Evolutionary conservation across 2,329 filamentous ascomycete species (phyloP), one percentile per base, ranked within the genome.

Genomic region (Exophiala sp.): DNA sequence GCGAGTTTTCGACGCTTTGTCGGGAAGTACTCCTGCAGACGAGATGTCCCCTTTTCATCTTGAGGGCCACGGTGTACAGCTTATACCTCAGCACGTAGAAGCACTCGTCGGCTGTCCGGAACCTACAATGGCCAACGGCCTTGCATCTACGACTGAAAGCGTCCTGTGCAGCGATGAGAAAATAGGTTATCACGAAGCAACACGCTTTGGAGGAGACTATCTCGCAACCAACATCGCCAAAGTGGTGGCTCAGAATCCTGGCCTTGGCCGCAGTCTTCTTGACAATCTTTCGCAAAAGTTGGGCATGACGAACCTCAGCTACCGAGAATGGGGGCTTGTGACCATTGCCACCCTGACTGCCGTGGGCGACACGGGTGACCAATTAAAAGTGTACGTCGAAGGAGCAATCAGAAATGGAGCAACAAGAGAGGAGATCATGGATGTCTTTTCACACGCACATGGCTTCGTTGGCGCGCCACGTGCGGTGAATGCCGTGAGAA

Each of bases 241-340:
- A 12, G 34, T 39, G 7, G 34, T 48, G 5, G 45, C 35, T 20
- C 45, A 48, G 33, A 39, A 39, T 20, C 45, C 45, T 8, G 45
- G 45, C 9, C 33, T 48, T 4, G 45, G 45, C n/a, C 5, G 45
- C 11, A 10, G 8, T 7, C 18, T 48, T 4, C 45, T 48, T 11
- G 45, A 48, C 11, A 18, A 18, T 18, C 16, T 18, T 18, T 18
- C 16, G 16, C 16, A 18, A 18, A 18, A 18, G 16, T 18, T 48
- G 45, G 45, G 9, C 18, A 20, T 16, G 3, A 39, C 45, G 6
- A 10, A 5, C 34, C 14, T 48, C 14, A 18, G 45, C 11, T 48
- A 48, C n/a, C 45, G 45, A 5, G 45, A 48, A 48, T 48, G 45
- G 45, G 45, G 32, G 4, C n/a, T 48, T 29, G 5, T 48, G 12